Percentiles rank a stretch among this genome's conserved stretches.
Conservation (phyloP, 345 rosid species). For the Acer saccharum region DNA sequence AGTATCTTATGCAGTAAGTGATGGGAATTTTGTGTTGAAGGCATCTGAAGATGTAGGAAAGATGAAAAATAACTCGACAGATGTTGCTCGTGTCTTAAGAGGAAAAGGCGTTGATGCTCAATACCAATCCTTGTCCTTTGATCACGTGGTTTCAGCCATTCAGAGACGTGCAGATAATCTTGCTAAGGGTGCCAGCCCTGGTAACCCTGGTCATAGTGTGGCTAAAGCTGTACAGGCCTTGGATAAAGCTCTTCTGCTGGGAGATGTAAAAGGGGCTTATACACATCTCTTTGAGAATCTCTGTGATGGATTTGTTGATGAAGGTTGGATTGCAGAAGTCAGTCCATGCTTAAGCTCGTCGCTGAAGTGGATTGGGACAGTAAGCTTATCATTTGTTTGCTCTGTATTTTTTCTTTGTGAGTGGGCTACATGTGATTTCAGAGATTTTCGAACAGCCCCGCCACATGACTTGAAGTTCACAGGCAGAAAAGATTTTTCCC, state of each 20-base stretch:
- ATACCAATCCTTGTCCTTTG: conserved; percentile 72
- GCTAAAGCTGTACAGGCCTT: conserved; percentile 92
- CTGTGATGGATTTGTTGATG: conserved; percentile 72
- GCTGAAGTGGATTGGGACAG: conserved; percentile 76
- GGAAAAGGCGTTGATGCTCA: conserved; percentile 69
- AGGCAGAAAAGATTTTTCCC: conserved; percentile 81
- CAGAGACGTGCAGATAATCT: conserved; percentile 79
- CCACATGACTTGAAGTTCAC: conserved; percentile 70
- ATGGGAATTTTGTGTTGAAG: conserved; percentile 70
- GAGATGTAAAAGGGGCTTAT: conserved; percentile 72
- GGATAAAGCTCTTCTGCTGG: conserved; percentile 79
- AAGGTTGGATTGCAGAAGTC: conserved; percentile 83
- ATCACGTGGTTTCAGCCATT: conserved; percentile 67
- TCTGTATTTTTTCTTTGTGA: conserved; percentile 89
- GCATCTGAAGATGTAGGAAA: conserved; percentile 69
- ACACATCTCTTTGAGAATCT: conserved; percentile 74
- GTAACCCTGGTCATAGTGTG: conserved; percentile 62
- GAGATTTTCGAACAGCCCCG: conserved; percentile 72
- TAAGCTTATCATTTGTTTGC: conserved; percentile 66
- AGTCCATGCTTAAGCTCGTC: conserved; percentile 85
- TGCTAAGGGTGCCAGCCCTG: conserved; percentile 69
- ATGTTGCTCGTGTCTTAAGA: conserved; percentile 52
- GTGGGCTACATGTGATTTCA: conserved; percentile 96
- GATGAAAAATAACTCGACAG: conserved; percentile 52
- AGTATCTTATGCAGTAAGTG: conserved; percentile 63